Percentiles rank a stretch among this genome's conserved stretches.
Evolutionary conservation across 2,329 filamentous ascomycete genomes (phyloP).

Genomic region (Verticillium zaregamsianum): DNA sequence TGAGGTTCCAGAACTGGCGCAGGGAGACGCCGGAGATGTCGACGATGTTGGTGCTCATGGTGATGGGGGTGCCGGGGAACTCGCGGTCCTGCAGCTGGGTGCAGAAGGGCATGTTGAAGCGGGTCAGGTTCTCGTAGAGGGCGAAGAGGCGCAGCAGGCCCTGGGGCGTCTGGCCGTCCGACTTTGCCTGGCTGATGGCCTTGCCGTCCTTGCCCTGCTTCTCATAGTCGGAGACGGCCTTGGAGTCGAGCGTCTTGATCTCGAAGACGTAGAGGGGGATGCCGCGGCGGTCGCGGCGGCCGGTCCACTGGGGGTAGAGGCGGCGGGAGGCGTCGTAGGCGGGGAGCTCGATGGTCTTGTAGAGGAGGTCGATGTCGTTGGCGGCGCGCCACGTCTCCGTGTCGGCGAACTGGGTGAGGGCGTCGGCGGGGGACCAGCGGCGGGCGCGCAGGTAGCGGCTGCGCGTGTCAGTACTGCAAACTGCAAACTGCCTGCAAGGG

Average conservation of each 20-base stretch:
- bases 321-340: conserved; percentile 77
- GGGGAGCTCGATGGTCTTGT: conserved; percentile 79
- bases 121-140: conserved; percentile 86
- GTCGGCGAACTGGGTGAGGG: conserved; percentile 78
- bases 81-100: conserved; percentile 70
- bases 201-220: conserved; percentile 54
- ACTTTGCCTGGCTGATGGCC: conserved; percentile 56
- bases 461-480: conserved; percentile 7
- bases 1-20: conserved; percentile 94
- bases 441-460: conserved; percentile 85
- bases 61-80: conserved; percentile 77
- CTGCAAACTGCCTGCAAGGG: background rate
- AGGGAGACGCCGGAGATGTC: conserved; percentile 85
- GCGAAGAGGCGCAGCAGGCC: conserved; percentile 85
- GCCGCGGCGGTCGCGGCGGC: conserved; percentile 81
- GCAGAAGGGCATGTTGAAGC: conserved; percentile 82
- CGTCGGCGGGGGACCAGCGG: conserved; percentile 73
- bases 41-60: conserved; percentile 90
- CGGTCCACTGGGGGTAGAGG: conserved; percentile 95
- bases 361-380: conserved; percentile 74
- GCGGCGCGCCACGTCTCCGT: conserved; percentile 84
- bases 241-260: conserved; percentile 76
- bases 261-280: conserved; percentile 92
- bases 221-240: conserved; percentile 76
- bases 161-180: conserved; percentile 62